Percentiles rank a stretch among this genome's conserved stretches.
Evolutionary conservation across 2,329 filamentous ascomycete genomes (phyloP).

Genomic region (Botrytis cinerea): DNA sequence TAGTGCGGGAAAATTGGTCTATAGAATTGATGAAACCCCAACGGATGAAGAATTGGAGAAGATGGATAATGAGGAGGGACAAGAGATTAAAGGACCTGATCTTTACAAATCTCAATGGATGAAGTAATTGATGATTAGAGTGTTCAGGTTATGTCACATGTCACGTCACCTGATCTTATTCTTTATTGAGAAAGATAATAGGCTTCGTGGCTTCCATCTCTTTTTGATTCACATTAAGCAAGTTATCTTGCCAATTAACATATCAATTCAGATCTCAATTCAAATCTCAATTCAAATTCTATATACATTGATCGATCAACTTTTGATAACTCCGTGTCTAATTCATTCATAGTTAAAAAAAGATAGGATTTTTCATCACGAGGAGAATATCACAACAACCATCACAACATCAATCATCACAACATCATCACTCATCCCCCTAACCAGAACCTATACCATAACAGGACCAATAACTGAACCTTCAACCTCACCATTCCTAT

Average conservation of each 20-base stretch:
- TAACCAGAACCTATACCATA: too few species aligned
- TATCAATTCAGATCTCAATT: neutral
- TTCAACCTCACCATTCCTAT: too few species aligned
- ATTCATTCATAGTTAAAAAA: neutral
- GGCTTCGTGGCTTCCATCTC: neutral
- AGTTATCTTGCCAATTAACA: neutral
- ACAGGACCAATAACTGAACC: too few species aligned
- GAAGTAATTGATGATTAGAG: neutral
- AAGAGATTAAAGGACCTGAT: neutral
- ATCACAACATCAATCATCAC: too few species aligned
- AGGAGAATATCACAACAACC: neutral
- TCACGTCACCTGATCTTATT: neutral
- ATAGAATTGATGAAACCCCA: neutral
- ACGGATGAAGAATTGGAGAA: neutral
- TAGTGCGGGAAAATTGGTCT: neutral
- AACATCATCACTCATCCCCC: neutral
- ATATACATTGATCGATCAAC: neutral
- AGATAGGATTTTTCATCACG: neutral
- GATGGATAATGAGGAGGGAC: neutral
- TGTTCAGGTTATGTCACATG: neutral
- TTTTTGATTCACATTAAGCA: neutral
- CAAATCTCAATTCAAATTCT: neutral
- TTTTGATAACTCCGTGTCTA: fast-evolving
- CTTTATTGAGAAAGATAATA: neutral
- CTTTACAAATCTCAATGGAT: neutral